Evolutionary conservation across 345 rosid genomes (phyloP).

Genomic region (Cardamine occulta): DNA sequence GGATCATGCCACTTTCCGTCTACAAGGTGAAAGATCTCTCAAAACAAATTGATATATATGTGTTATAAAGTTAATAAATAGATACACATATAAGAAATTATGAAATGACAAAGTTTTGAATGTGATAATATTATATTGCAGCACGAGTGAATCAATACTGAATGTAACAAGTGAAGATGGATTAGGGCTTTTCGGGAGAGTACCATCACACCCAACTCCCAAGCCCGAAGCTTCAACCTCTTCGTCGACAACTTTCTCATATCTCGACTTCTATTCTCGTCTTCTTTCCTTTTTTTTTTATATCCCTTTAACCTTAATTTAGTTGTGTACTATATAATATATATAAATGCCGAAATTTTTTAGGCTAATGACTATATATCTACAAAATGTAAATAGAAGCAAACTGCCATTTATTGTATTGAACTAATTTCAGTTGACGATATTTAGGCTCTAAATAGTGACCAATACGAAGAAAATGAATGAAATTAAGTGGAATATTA

Average conservation of each 20-base stretch:
- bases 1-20: slow-evolving; percentile 47
- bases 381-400: neutral
- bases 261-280: slow-evolving; percentile 20
- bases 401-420: neutral
- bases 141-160: slow-evolving; percentile 45
- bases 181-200: slow-evolving; percentile 40
- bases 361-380: slow-evolving; percentile 3
- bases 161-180: slow-evolving; percentile 45
- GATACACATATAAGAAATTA: neutral
- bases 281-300: slow-evolving; percentile 26
- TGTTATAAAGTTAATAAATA: neutral
- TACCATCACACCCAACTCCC: slow-evolving; percentile 43
- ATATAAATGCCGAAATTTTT: neutral
- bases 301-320: neutral
- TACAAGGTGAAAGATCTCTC: slow-evolving; percentile 39
- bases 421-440: neutral
- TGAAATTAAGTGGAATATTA: too few species aligned
- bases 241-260: slow-evolving; percentile 11
- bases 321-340: slow-evolving; percentile 6
- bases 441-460: neutral
- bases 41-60: neutral
- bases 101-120: slow-evolving; percentile 7
- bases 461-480: neutral
- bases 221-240: slow-evolving; percentile 44
- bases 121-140: slow-evolving; percentile 27